Percentiles rank a stretch among this genome's conserved stretches.
Conservation (phyloP, 2,329 filamentous ascomycete species). For the Seiridium unicorne region DNA sequence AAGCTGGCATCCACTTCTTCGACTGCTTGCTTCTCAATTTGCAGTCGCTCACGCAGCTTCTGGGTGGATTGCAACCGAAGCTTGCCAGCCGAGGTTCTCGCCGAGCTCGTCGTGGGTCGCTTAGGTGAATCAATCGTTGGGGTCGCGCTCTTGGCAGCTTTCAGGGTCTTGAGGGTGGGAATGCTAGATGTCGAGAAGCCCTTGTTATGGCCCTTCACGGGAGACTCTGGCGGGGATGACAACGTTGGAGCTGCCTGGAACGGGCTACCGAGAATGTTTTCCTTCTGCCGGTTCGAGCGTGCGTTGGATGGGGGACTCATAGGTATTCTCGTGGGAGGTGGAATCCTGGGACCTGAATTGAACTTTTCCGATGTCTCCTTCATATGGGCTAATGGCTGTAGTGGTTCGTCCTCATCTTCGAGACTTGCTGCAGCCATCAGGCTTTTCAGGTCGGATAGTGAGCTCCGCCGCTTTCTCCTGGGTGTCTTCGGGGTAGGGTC, state of each 20-base stretch:
- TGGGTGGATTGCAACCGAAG: slow-evolving; percentile 70
- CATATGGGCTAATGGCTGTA: slow-evolving; percentile 51
- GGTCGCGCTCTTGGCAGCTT: slow-evolving; percentile 20
- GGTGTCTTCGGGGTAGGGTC: slow-evolving; percentile 36
- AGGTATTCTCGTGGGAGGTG: slow-evolving; percentile 50
- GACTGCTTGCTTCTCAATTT: slow-evolving; percentile 75
- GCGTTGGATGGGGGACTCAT: slow-evolving; percentile 44
- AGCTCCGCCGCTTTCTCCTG: slow-evolving; percentile 85
- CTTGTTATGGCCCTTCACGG: slow-evolving; percentile 40
- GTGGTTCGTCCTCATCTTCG: slow-evolving; percentile 33
- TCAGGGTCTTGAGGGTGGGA: slow-evolving; percentile 48
- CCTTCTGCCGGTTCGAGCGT: slow-evolving; percentile 48
- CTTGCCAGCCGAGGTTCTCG: slow-evolving; percentile 46
- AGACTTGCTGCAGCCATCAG: slow-evolving; percentile 63
- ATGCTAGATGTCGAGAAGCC: slow-evolving; percentile 54
- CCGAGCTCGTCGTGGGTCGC: slow-evolving; percentile 34
- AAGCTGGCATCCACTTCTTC: slow-evolving; percentile 68
- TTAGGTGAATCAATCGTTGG: slow-evolving; percentile 11
- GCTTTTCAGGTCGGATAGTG: slow-evolving; percentile 78
- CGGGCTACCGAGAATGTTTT: slow-evolving; percentile 33
- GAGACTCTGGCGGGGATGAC: slow-evolving; percentile 15
- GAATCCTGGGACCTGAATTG: slow-evolving; percentile 49
- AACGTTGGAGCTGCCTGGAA: slow-evolving; percentile 14
- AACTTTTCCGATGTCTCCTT: slow-evolving; percentile 55
- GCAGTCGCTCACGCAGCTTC: slow-evolving; percentile 80